A percentile compares a stretch with the other conserved stretches of the same genome.
Conservation (phyloP, 2,329 filamentous ascomycete genomes). For the Cordyceps javanica region DNA sequence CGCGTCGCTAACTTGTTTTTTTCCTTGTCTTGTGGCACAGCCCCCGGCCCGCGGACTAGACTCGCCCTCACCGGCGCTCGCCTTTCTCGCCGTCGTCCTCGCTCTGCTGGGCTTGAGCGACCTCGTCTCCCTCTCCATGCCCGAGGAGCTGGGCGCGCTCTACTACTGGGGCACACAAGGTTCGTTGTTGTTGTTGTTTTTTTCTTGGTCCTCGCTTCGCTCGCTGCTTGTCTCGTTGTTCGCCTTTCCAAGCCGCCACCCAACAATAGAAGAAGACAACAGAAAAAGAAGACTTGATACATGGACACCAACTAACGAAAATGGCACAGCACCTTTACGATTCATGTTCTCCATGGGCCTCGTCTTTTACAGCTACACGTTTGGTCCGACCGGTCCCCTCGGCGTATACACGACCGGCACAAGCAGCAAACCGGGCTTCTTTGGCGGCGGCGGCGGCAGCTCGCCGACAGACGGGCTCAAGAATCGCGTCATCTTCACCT, state of each 20-base stretch:
- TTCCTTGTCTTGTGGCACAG: slow-evolving; percentile 29
- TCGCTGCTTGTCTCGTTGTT: neutral
- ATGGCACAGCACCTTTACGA: slow-evolving; percentile 51
- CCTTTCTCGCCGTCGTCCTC: slow-evolving; percentile 65
- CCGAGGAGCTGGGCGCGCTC: slow-evolving; percentile 58
- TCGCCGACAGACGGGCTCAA: slow-evolving; percentile 64
- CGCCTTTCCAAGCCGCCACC: neutral
- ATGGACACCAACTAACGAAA: neutral
- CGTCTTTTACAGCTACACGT: slow-evolving; percentile 59
- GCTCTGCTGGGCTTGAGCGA: slow-evolving; percentile 56
- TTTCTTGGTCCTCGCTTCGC: neutral
- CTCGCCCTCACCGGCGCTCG: slow-evolving; percentile 61
- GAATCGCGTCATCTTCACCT: slow-evolving; percentile 79
- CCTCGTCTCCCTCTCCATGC: slow-evolving; percentile 58
- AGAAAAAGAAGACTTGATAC: slow-evolving; percentile 6
- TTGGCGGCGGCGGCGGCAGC: slow-evolving; percentile 25
- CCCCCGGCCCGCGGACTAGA: slow-evolving; percentile 63
- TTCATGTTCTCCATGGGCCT: slow-evolving; percentile 56
- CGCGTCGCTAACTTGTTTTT: neutral
- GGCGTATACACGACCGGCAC: slow-evolving; percentile 27
- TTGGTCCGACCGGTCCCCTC: slow-evolving; percentile 45
- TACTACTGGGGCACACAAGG: slow-evolving; percentile 64
- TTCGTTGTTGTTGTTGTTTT: slow-evolving; percentile 35
- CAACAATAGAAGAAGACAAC: neutral
- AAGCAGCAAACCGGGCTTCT: slow-evolving; percentile 28